Evolutionary conservation across 495 filamentous ascomycete genomes (phyloP).

Genomic region (Xylaria flabelliformis): DNA sequence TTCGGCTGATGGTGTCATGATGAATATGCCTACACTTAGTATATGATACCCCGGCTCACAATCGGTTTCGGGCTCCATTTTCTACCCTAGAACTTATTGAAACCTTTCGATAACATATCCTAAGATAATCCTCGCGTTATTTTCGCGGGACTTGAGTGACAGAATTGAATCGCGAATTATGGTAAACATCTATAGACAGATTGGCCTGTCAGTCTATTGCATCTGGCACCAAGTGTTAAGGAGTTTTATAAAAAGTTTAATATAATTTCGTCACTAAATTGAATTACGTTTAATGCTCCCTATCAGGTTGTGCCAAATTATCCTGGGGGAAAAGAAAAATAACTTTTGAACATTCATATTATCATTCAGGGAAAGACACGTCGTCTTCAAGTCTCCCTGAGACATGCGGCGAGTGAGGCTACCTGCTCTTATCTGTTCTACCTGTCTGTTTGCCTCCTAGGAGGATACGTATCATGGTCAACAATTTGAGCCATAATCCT

Average conservation of each 20-base stretch:
- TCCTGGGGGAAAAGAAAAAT: neutral
- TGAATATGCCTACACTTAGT: neutral
- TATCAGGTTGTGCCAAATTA: neutral
- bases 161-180: neutral
- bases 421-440: too few relatives aligned
- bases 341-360: neutral
- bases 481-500: too few relatives aligned
- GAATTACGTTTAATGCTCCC: neutral
- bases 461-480: too few relatives aligned
- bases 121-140: neutral
- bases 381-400: too few relatives aligned
- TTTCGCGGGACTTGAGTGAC: too few relatives aligned
- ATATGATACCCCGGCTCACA: conserved; percentile 10
- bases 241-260: neutral
- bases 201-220: neutral
- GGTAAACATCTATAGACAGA: neutral
- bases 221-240: too few relatives aligned
- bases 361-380: neutral
- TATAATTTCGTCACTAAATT: neutral
- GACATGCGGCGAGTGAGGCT: too few relatives aligned
- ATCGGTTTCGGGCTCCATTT: neutral
- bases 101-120: neutral
- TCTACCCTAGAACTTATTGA: neutral
- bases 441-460: too few relatives aligned
- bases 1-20: neutral